phyloP scores from a whole-genome alignment of 164 flowering plant genomes.

The Vitis cinerea region DNA sequence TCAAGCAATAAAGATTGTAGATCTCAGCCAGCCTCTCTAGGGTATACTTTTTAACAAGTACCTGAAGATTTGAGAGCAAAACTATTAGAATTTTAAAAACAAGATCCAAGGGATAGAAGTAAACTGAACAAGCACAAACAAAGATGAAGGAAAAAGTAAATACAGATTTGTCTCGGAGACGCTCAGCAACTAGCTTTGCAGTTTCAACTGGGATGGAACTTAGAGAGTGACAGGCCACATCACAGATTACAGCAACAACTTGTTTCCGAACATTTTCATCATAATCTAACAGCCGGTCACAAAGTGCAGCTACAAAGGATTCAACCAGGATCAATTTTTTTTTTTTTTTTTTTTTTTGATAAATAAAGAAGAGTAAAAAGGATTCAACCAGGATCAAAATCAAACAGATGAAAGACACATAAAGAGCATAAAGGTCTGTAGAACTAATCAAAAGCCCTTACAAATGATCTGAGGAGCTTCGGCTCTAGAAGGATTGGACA shows the following conservation, averaged over 20 bases:
- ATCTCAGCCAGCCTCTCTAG: slow-evolving; percentile 92
- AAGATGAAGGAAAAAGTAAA: background rate
- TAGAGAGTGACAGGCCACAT: slow-evolving; percentile 56
- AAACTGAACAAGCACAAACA: background rate
- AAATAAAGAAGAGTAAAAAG: slow-evolving; percentile 23
- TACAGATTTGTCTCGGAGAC: slow-evolving; percentile 98
- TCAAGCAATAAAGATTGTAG: slow-evolving; percentile 52
- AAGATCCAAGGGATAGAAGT: background rate
- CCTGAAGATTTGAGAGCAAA: slow-evolving; percentile 41
- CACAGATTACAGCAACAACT: slow-evolving; percentile 86
- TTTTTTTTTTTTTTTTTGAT: background rate
- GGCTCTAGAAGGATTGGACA: slow-evolving; percentile 64
- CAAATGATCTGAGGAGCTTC: slow-evolving; percentile 85
- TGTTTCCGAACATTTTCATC: slow-evolving; percentile 93
- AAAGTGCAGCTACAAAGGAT: slow-evolving; percentile 68
- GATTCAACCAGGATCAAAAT: slow-evolving; percentile 8
- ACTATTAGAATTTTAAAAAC: background rate
- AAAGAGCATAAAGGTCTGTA: background rate
- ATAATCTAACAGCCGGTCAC: slow-evolving; percentile 89
- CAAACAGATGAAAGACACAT: slow-evolving; percentile 16
- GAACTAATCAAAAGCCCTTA: slow-evolving; percentile 26
- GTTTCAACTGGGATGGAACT: slow-evolving; percentile 69
- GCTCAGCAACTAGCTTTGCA: slow-evolving; percentile 77
- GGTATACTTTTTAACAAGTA: slow-evolving; percentile 79
- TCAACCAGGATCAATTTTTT: slow-evolving; percentile 1